Base-by-base conservation (phyloP, 805 yeast species). In the Ogataea nakhonphanomensis region DNA sequence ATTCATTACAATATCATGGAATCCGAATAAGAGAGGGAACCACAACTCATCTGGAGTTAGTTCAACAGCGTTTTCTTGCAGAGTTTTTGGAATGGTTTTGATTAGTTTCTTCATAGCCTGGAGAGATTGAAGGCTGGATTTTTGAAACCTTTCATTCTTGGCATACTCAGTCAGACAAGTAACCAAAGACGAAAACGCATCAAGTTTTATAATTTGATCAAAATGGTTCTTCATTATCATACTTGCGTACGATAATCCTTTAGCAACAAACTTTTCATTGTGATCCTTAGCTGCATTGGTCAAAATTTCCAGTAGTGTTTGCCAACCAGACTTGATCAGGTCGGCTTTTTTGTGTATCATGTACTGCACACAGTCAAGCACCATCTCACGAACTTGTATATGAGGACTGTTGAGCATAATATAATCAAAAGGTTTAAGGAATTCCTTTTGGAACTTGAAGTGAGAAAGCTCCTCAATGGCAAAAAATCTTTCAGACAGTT, bases 401-500 rank as follows among this genome's bases (percentile, higher is more conserved):
- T 82, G 78, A 10, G 71, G 71, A 46, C 86, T 84, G 57, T 87
- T 77, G 39, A 69, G 63, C 52, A 93, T 72, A 15, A 89, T 81
- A 57, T 81, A 81, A 50, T 84, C 87, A 63, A 90, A 93, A 2
- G 99, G 99, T 55, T 81, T 79, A 59, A 93, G 73, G 55, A 93
- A 95, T 58, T 91, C 97, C 53, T 84, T 83, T 62, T 93, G 99
- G 67, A 93, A 93, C 61, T 85, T 89, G 72, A 93, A 93, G 55
- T 95, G 96, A 0, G 97, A 76, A 61, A 93, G 75, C 62, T 93
- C 99, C 43, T 93, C 98, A 47, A 93, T 77, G 44, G 88, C 95
- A 54, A 93, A 76, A 61, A 93, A 95, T 53, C 98, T 74, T 78
- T 87, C 83, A 5, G 96, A 82, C 41, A 93, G 70, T 64, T 93